Evolutionary conservation across 139 green algal genomes (phyloP).

Genomic region (Coelastrella sp.): DNA sequence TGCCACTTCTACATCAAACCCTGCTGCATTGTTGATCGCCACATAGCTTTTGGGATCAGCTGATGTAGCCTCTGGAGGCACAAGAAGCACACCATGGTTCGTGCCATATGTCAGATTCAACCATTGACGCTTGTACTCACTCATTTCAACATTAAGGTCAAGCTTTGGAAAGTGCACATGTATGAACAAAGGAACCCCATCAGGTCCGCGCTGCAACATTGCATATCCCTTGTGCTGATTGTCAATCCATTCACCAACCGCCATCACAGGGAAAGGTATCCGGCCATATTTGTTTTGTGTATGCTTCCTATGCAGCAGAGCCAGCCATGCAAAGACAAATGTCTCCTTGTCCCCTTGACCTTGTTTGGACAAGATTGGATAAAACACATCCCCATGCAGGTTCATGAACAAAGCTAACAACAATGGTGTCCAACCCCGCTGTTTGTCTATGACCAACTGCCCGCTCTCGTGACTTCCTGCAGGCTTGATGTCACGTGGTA

Average conservation of each 20-base stretch:
- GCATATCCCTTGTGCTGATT: neutral
- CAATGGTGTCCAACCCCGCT: neutral
- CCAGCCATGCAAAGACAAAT: neutral
- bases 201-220: neutral
- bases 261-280: neutral
- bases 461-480: neutral
- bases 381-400: neutral
- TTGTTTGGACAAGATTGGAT: neutral
- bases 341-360: conserved; percentile 13
- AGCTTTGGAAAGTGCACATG: neutral
- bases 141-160: neutral
- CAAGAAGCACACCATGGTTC: neutral
- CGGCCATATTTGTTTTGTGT: neutral
- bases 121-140: neutral
- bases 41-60: neutral
- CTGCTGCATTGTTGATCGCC: neutral
- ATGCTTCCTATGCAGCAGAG: neutral
- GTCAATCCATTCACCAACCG: neutral
- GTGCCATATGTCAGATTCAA: neutral
- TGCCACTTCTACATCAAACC: neutral
- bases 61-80: neutral
- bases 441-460: neutral
- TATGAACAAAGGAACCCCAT: neutral
- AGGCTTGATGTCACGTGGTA: neutral
- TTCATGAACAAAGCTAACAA: neutral